phyloP scores from a whole-genome alignment of 2,329 filamentous ascomycete genomes.

The Apiospora pterosperma region DNA sequence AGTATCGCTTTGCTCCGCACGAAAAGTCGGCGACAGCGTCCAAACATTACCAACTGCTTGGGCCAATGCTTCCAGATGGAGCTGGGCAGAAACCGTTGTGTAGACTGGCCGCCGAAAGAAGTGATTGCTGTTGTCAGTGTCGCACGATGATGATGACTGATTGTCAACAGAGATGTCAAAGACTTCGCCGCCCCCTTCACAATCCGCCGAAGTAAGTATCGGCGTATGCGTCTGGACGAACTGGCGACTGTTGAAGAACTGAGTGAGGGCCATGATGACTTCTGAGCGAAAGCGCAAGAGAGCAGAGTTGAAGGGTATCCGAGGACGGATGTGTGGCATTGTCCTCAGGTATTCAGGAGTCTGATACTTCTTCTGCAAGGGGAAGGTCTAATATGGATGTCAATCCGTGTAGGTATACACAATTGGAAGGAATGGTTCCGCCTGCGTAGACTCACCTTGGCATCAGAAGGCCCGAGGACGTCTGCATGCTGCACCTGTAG shows the following conservation, averaged over 20 bases:
- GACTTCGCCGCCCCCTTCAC: slow-evolving; percentile 92
- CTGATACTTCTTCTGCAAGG: slow-evolving; percentile 95
- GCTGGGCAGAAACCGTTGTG: slow-evolving; percentile 88
- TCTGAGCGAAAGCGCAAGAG: slow-evolving; percentile 82
- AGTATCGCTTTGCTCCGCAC: slow-evolving; percentile 90
- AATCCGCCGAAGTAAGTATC: slow-evolving; percentile 94
- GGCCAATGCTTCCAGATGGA: slow-evolving; percentile 89
- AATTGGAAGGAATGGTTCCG: neutral
- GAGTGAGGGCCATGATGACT: slow-evolving; percentile 66
- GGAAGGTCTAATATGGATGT: slow-evolving; percentile 63
- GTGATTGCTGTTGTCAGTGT: slow-evolving; percentile 35
- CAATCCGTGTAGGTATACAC: neutral
- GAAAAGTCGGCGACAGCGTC: slow-evolving; percentile 90
- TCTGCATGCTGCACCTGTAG: slow-evolving; percentile 69
- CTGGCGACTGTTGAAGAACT: slow-evolving; percentile 68
- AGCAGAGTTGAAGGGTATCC: slow-evolving; percentile 76
- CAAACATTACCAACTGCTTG: slow-evolving; percentile 89
- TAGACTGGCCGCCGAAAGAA: slow-evolving; percentile 93
- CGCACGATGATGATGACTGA: slow-evolving; percentile 25
- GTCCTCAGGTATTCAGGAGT: slow-evolving; percentile 84
- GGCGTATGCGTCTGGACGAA: slow-evolving; percentile 88
- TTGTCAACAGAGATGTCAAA: slow-evolving; percentile 61
- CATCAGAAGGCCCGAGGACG: slow-evolving; percentile 73
- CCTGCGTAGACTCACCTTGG: slow-evolving; percentile 57
- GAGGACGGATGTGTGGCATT: slow-evolving; percentile 80